phyloP scores from a whole-genome alignment of 2,329 filamentous ascomycete species.

The Trichoderma atrobrunneum region DNA sequence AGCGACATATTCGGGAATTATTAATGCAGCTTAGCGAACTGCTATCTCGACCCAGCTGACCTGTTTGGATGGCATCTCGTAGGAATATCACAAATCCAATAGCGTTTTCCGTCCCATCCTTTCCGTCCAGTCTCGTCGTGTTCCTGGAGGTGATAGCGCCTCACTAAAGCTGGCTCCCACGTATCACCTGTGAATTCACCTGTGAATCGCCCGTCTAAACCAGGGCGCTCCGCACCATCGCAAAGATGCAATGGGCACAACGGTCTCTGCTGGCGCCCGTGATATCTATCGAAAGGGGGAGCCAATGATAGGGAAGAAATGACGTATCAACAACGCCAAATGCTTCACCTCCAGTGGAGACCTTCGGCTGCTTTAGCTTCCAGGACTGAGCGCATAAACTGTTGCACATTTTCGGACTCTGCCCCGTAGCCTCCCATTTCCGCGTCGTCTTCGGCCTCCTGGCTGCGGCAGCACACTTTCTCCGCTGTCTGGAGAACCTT shows the following conservation, averaged over 20 bases:
- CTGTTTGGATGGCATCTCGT: background rate
- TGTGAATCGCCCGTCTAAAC: background rate
- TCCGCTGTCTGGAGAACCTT: slow-evolving; percentile 63
- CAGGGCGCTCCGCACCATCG: background rate
- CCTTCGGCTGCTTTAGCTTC: slow-evolving; percentile 53
- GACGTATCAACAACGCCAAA: background rate
- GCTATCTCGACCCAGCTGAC: background rate
- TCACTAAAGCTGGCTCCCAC: background rate
- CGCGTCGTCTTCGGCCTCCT: slow-evolving; percentile 39
- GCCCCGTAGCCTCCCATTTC: slow-evolving; percentile 44
- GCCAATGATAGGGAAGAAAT: background rate
- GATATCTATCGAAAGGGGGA: background rate
- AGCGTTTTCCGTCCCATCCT: background rate
- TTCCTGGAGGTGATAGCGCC: background rate
- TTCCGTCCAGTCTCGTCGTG: background rate
- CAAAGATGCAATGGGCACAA: background rate
- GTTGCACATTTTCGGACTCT: slow-evolving; percentile 50
- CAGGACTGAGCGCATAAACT: slow-evolving; percentile 61
- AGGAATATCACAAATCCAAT: slow-evolving; percentile 5
- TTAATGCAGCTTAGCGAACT: background rate
- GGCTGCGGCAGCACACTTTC: slow-evolving; percentile 57
- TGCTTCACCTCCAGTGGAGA: slow-evolving; percentile 55
- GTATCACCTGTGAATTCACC: background rate
- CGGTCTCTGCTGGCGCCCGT: slow-evolving; percentile 4
- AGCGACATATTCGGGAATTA: background rate